phyloP scores from a whole-genome alignment of 2,329 filamentous ascomycete species.

The Talaromyces piceae region DNA sequence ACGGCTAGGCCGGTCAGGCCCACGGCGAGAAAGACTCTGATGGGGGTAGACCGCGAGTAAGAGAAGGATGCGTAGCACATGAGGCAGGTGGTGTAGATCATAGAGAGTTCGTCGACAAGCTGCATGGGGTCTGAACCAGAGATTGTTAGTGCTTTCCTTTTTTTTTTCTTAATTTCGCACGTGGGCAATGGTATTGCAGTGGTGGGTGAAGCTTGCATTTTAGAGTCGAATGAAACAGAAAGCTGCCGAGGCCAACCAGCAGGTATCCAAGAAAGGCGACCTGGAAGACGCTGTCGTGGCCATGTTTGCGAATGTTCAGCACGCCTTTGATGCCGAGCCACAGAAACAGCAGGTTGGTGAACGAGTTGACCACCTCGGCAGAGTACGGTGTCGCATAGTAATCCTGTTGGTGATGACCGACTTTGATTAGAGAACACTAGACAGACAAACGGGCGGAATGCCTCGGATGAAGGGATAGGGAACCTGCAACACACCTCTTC shows the following conservation, averaged over 20 bases:
- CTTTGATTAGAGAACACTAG: not conserved
- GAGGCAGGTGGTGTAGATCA: constrained; percentile 65
- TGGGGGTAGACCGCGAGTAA: constrained; percentile 50
- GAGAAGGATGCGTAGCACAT: constrained; percentile 70
- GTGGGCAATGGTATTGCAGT: constrained; percentile 2
- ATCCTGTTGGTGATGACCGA: constrained; percentile 52
- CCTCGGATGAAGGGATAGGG: constrained; percentile 10
- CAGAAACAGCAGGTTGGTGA: constrained; percentile 78
- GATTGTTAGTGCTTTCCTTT: not conserved
- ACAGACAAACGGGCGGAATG: not conserved
- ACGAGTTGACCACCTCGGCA: constrained; percentile 70
- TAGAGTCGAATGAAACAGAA: constrained; percentile 57
- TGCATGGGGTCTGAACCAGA: constrained; percentile 62
- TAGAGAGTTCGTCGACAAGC: constrained; percentile 61
- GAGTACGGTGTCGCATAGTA: constrained; percentile 68
- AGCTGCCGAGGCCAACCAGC: constrained; percentile 54
- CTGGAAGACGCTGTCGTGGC: constrained; percentile 68
- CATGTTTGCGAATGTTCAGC: constrained; percentile 61
- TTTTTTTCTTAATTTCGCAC: no score
- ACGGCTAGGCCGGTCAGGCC: constrained; percentile 49
- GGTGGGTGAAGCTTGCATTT: constrained; percentile 43
- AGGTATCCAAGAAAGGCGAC: constrained; percentile 58
- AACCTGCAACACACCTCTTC: no score
- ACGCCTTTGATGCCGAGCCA: constrained; percentile 70
- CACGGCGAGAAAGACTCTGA: constrained; percentile 50